phyloP scores from a whole-genome alignment of 2,329 filamentous ascomycete genomes.

The Paecilomyces variotii region DNA sequence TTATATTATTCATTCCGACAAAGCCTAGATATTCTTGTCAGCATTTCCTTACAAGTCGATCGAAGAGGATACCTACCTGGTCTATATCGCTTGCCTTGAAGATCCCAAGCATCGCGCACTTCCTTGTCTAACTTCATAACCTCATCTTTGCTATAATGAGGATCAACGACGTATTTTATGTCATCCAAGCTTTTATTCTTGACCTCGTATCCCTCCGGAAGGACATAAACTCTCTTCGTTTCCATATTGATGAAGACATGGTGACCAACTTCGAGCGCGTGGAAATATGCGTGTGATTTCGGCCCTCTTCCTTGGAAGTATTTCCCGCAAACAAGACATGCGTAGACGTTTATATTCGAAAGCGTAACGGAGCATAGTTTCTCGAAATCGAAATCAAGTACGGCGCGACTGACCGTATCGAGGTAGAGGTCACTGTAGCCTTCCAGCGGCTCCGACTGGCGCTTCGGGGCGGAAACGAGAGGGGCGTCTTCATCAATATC shows the following conservation, averaged over 20 bases:
- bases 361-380: constrained; percentile 94
- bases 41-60: background rate
- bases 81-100: constrained; percentile 75
- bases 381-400: constrained; percentile 97
- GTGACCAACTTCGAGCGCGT: constrained; percentile 88
- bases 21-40: constrained; percentile 48
- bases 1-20: constrained; percentile 99
- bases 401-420: constrained; percentile 87
- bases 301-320: constrained; percentile 93
- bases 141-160: constrained; percentile 70
- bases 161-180: constrained; percentile 96
- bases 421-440: constrained; percentile 96
- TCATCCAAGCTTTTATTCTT: constrained; percentile 90
- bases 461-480: constrained; percentile 35
- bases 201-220: constrained; percentile 96
- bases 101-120: constrained; percentile 58
- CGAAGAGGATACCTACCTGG: constrained; percentile 46
- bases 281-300: constrained; percentile 95
- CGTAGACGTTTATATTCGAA: constrained; percentile 98
- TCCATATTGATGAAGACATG: constrained; percentile 99
- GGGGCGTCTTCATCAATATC: constrained; percentile 31
- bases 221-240: constrained; percentile 37
- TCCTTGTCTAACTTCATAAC: constrained; percentile 69
- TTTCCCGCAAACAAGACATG: constrained; percentile 93
- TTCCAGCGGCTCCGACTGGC: constrained; percentile 70